phyloP scores from a whole-genome alignment of 75 land plant species.

The Cupressus sempervirens region DNA sequence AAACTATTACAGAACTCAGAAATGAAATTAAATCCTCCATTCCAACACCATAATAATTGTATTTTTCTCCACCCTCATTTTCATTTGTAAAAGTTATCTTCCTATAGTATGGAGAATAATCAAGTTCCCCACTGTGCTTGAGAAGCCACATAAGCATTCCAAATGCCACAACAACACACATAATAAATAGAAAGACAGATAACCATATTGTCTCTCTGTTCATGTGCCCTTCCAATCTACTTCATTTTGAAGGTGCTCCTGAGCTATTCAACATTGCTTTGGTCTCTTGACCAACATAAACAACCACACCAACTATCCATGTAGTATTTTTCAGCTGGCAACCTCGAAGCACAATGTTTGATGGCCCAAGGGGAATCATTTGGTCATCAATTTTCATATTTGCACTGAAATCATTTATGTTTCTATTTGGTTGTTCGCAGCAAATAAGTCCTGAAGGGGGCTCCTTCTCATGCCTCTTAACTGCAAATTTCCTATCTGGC shows the following conservation, averaged over 20 bases:
- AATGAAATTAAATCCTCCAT: constrained; percentile 77
- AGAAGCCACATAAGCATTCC: constrained; percentile 76
- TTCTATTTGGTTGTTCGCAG: constrained; percentile 87
- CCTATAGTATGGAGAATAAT: constrained; percentile 63
- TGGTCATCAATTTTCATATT: too few relatives aligned
- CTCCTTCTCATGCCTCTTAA: constrained; percentile 25
- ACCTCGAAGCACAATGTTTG: too few relatives aligned
- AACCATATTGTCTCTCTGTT: constrained; percentile 82
- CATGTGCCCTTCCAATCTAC: constrained; percentile 73
- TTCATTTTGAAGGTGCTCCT: constrained; percentile 69
- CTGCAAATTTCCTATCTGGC: constrained; percentile 65
- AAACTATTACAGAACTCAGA: constrained; percentile 77
- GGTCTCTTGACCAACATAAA: too few relatives aligned
- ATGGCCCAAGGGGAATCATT: too few relatives aligned
- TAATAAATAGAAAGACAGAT: constrained; percentile 60
- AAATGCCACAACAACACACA: constrained; percentile 58
- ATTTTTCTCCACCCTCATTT: constrained; percentile 37
- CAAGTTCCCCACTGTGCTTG: constrained; percentile 45
- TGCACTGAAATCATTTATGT: constrained; percentile 76
- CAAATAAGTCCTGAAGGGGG: constrained; percentile 44
- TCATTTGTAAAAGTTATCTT: constrained; percentile 30
- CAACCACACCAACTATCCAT: too few relatives aligned
- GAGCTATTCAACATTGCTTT: too few relatives aligned
- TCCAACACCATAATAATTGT: constrained; percentile 63
- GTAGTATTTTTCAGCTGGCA: too few relatives aligned